These are phyloP conservation scores for Fusarium lateritium DNA, from an alignment of 2,329 filamentous ascomycete genomes.

Conservation along the genomic window DNA sequence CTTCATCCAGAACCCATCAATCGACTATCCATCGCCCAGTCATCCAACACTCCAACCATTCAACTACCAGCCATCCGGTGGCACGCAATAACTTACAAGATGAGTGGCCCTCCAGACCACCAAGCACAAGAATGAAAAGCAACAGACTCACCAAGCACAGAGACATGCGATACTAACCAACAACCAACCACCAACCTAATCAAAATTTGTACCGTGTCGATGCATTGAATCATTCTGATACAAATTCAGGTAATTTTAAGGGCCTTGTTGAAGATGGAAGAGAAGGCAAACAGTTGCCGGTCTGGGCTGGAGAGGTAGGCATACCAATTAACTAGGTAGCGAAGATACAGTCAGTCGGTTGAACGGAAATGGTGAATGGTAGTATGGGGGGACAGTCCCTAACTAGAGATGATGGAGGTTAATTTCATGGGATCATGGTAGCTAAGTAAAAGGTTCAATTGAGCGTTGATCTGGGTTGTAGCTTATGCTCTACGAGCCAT, in stretches of 20 bases:
- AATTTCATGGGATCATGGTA: background rate
- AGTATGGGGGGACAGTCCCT: background rate
- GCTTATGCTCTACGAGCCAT: no score
- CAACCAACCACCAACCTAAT: background rate
- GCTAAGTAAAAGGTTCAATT: background rate
- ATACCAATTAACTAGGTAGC: no score
- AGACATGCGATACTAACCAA: background rate
- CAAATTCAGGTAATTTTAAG: no score
- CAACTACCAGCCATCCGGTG: no score
- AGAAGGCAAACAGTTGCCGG: no score
- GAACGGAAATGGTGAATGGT: background rate
- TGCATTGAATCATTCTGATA: background rate
- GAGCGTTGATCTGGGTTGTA: background rate
- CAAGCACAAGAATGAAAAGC: no score
- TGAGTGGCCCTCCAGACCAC: no score
- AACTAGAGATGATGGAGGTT: background rate
- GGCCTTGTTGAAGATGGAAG: no score
- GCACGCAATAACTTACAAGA: no score
- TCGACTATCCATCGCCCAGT: background rate
- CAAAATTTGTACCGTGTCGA: conserved; percentile 9
- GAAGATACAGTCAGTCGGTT: background rate
- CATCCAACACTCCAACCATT: background rate
- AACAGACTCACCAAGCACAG: background rate
- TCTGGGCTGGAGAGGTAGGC: no score
- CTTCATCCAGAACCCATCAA: background rate